Percentiles rank a stretch among this genome's conserved stretches.
Evolutionary conservation across 1,284 basidiomycete species (phyloP).

Genomic region (Microbotryum intermedium): DNA sequence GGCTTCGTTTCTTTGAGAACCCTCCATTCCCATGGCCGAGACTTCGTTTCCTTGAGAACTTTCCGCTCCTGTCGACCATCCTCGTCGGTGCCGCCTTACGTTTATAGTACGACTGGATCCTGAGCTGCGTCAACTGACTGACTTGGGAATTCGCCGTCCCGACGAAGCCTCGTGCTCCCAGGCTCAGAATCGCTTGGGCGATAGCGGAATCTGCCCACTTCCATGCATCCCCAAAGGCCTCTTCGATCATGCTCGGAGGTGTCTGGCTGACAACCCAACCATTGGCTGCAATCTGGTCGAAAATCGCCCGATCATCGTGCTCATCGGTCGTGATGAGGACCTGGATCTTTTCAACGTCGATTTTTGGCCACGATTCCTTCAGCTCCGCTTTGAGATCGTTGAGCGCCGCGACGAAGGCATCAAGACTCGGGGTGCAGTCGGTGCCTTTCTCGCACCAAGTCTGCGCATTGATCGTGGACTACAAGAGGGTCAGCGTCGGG

Average conservation of each 20-base stretch:
- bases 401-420: constrained; percentile 53
- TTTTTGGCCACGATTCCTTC: constrained; percentile 43
- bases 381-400: constrained; percentile 47
- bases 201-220: constrained; percentile 38
- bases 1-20: too few relatives aligned
- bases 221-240: constrained; percentile 32
- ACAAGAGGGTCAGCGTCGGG: not conserved
- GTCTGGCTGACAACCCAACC: constrained; percentile 56
- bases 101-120: constrained; percentile 40
- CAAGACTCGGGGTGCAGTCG: constrained; percentile 55
- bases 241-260: constrained; percentile 41
- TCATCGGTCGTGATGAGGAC: constrained; percentile 68
- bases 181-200: constrained; percentile 60
- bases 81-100: too few relatives aligned
- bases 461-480: not conserved
- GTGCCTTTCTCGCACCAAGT: constrained; percentile 31
- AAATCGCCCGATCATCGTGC: constrained; percentile 51
- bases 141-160: constrained; percentile 62
- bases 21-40: too few relatives aligned
- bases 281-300: constrained; percentile 50
- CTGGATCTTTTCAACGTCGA: constrained; percentile 44
- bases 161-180: constrained; percentile 53
- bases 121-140: constrained; percentile 53
- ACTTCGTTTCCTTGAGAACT: too few relatives aligned
- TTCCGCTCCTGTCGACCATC: too few relatives aligned